Evolutionary conservation across 306 rosid species (phyloP).

Genomic region (Mimosa pudica): DNA sequence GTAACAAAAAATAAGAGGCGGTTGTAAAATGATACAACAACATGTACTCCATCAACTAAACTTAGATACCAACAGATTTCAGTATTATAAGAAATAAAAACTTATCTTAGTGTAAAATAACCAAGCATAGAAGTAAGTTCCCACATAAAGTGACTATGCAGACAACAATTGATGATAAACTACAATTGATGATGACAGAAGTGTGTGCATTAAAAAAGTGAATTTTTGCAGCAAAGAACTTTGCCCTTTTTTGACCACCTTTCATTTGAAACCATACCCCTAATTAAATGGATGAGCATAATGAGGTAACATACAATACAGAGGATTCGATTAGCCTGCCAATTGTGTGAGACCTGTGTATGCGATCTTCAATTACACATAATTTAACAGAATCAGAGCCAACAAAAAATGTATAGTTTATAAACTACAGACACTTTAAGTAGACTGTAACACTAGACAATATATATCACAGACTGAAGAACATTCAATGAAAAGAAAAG

Average conservation of each 20-base stretch:
- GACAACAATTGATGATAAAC: neutral
- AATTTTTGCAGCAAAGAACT: slow-evolving; percentile 18
- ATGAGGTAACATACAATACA: neutral
- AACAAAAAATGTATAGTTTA: neutral
- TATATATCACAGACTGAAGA: neutral
- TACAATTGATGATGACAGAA: slow-evolving; percentile 10
- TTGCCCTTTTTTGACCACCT: neutral
- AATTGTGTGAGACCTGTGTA: slow-evolving; percentile 34
- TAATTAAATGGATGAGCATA: slow-evolving; percentile 3
- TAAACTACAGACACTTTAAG: neutral
- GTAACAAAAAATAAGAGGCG: slow-evolving; percentile 18
- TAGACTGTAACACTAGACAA: neutral
- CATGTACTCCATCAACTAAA: slow-evolving; percentile 8
- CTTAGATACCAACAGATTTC: slow-evolving; percentile 20
- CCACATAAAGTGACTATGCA: neutral
- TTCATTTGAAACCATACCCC: slow-evolving; percentile 5
- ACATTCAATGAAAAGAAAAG: neutral
- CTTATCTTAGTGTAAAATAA: neutral
- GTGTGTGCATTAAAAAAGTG: slow-evolving; percentile 3
- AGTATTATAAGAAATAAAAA: slow-evolving; percentile 11
- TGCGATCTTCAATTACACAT: slow-evolving; percentile 47
- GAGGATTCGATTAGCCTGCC: slow-evolving; percentile 55
- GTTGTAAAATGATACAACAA: slow-evolving; percentile 1
- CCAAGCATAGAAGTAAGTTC: neutral
- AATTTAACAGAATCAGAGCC: slow-evolving; percentile 40